Conservation (phyloP, 495 filamentous ascomycete species). For the Annulohypoxylon maeteangense region DNA sequence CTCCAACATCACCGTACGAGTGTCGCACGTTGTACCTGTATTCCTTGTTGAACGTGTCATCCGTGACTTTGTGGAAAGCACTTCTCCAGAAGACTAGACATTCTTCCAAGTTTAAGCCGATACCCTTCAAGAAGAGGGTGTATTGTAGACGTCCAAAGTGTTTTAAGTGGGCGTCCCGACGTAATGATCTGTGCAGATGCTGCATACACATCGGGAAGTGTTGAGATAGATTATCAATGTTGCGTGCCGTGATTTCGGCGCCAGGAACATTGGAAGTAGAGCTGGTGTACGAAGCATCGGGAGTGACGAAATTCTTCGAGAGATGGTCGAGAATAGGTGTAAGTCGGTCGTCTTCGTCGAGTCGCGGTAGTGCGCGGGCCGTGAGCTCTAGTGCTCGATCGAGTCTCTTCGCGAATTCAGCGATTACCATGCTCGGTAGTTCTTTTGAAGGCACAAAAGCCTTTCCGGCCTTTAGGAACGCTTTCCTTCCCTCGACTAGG, state of each 20-base stretch:
- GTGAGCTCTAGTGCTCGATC: constrained; percentile 89
- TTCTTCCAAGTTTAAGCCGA: constrained; percentile 91
- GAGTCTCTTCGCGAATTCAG: constrained; percentile 80
- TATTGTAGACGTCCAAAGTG: constrained; percentile 96
- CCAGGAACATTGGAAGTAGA: constrained; percentile 64
- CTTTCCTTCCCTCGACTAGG: constrained; percentile 80
- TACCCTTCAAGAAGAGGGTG: constrained; percentile 95
- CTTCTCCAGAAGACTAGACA: constrained; percentile 94
- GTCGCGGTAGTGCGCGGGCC: constrained; percentile 84
- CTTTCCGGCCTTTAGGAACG: constrained; percentile 81
- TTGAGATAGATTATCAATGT: constrained; percentile 81
- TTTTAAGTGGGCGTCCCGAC: constrained; percentile 87
- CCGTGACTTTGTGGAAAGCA: constrained; percentile 81
- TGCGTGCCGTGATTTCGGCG: constrained; percentile 79
- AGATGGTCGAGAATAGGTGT: constrained; percentile 93
- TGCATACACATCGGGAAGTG: constrained; percentile 97
- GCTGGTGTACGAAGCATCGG: constrained; percentile 78
- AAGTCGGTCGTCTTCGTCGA: constrained; percentile 97
- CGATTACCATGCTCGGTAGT: constrained; percentile 86
- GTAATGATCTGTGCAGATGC: constrained; percentile 83
- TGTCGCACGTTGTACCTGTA: constrained; percentile 97
- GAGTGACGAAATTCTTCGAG: constrained; percentile 89
- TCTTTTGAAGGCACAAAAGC: constrained; percentile 91
- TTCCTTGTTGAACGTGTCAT: constrained; percentile 93
- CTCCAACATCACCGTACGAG: constrained; percentile 93